phyloP scores from a whole-genome alignment of 2,329 filamentous ascomycete genomes.

The Chaetothyriales sp. region DNA sequence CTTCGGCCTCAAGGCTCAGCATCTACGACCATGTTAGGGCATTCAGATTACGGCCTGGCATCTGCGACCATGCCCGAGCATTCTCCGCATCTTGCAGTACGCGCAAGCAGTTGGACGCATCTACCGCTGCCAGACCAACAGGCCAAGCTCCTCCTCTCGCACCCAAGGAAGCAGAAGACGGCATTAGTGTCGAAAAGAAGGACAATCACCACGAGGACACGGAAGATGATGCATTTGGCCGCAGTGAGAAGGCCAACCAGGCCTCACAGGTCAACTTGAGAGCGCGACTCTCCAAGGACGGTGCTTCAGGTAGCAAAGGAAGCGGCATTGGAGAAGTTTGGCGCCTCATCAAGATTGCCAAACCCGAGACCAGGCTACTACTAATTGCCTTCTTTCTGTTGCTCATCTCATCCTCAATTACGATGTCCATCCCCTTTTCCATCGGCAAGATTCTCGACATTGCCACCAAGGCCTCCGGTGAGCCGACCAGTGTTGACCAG shows the following conservation, averaged over 20 bases:
- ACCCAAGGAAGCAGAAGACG: slow-evolving; percentile 28
- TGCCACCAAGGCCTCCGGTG: slow-evolving; percentile 54
- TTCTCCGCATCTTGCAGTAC: background rate
- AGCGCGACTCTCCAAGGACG: slow-evolving; percentile 74
- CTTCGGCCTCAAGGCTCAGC: too few species aligned
- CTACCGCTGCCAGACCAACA: slow-evolving; percentile 13
- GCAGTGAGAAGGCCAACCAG: slow-evolving; percentile 69
- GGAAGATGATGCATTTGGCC: slow-evolving; percentile 36
- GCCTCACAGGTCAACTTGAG: slow-evolving; percentile 81
- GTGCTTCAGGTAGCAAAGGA: slow-evolving; percentile 34
- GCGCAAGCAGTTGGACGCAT: background rate
- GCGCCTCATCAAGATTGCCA: slow-evolving; percentile 76
- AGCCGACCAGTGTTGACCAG: slow-evolving; percentile 9
- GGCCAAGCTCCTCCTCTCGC: slow-evolving; percentile 20
- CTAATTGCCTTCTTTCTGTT: slow-evolving; percentile 68
- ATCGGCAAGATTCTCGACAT: slow-evolving; percentile 92
- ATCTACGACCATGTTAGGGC: background rate
- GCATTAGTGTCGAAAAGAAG: slow-evolving; percentile 37
- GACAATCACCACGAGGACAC: background rate
- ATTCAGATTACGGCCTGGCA: background rate
- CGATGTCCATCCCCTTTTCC: slow-evolving; percentile 91
- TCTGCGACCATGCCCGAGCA: background rate
- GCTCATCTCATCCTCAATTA: slow-evolving; percentile 77
- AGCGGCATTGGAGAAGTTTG: slow-evolving; percentile 63
- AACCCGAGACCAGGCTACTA: slow-evolving; percentile 67